A percentile compares a stretch with the other conserved stretches of the same genome.
Conservation (phyloP, 192 early-diverging fungal genomes). For the Umbelopsis ramanniana region DNA sequence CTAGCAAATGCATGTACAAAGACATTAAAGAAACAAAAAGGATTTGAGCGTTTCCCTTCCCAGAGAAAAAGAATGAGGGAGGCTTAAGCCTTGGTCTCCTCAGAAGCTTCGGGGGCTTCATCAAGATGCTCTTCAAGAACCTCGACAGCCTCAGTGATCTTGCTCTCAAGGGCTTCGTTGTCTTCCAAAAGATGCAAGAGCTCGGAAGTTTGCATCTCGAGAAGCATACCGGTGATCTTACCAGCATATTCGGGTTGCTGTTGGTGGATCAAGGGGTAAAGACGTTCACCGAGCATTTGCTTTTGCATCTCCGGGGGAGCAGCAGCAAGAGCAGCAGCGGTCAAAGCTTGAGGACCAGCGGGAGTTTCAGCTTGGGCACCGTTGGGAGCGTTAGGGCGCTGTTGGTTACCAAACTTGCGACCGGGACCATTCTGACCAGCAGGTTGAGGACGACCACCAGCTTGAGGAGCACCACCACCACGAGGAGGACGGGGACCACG, state of each 20-base stretch:
- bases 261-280: constrained; percentile 76
- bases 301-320: constrained; percentile 88
- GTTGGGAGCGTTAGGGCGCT: constrained; percentile 23
- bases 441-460: constrained; percentile 25
- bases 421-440: constrained; percentile 28
- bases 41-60: constrained; percentile 27
- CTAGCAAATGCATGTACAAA: background rate
- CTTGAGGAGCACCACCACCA: constrained; percentile 2
- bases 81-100: constrained; percentile 17
- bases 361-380: constrained; percentile 10
- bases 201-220: constrained; percentile 98
- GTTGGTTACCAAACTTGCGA: constrained; percentile 15
- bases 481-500: constrained; percentile 21
- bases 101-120: background rate
- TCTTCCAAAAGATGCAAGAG: constrained; percentile 89
- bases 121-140: constrained; percentile 74
- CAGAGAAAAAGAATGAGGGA: background rate
- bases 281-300: constrained; percentile 93
- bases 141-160: constrained; percentile 84
- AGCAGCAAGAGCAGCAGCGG: constrained; percentile 77
- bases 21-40: constrained; percentile 4
- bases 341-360: constrained; percentile 31
- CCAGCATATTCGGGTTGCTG: constrained; percentile 82
- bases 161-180: constrained; percentile 73
- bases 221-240: constrained; percentile 97